Conservation (phyloP, 495 filamentous ascomycete species). For the Penicillium goetzii region DNA sequence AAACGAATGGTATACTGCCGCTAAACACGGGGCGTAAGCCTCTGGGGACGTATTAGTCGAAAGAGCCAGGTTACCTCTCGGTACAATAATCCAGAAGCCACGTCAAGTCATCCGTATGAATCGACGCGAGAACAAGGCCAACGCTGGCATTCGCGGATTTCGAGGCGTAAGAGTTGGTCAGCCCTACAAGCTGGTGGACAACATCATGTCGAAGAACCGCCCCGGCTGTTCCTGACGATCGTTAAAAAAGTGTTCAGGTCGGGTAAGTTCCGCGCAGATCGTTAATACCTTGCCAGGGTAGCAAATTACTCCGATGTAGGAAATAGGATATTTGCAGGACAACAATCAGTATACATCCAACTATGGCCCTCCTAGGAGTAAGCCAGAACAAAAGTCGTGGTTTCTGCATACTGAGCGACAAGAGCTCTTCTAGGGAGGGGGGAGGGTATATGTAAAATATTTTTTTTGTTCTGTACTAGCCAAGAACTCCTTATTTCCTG, state of each 20-base stretch:
- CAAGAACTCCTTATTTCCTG: constrained; percentile 4
- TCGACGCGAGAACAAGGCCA: constrained; percentile 21
- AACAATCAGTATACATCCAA: constrained; percentile 1
- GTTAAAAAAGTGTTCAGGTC: neutral
- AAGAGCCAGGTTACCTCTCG: constrained; percentile 9
- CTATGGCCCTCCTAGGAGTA: constrained; percentile 1
- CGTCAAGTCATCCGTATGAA: constrained; percentile 18
- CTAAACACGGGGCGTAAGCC: constrained; percentile 12
- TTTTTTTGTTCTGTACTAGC: neutral
- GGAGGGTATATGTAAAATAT: constrained; percentile 3
- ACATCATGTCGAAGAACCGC: constrained; percentile 6
- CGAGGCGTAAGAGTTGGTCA: constrained; percentile 16
- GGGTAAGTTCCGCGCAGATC: neutral
- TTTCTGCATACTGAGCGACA: neutral
- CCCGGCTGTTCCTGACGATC: constrained; percentile 6
- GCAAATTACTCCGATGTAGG: constrained; percentile 1
- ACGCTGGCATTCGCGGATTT: constrained; percentile 17
- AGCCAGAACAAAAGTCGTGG: neutral
- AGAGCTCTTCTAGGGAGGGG: neutral
- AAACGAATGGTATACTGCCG: constrained; percentile 41
- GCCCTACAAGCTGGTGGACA: constrained; percentile 8
- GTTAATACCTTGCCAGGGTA: neutral
- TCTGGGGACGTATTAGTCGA: neutral
- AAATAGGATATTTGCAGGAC: neutral
- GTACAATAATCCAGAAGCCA: constrained; percentile 24